Base-by-base conservation (phyloP, 768 basidiomycete species). In the Aureoboletus auriporus region DNA sequence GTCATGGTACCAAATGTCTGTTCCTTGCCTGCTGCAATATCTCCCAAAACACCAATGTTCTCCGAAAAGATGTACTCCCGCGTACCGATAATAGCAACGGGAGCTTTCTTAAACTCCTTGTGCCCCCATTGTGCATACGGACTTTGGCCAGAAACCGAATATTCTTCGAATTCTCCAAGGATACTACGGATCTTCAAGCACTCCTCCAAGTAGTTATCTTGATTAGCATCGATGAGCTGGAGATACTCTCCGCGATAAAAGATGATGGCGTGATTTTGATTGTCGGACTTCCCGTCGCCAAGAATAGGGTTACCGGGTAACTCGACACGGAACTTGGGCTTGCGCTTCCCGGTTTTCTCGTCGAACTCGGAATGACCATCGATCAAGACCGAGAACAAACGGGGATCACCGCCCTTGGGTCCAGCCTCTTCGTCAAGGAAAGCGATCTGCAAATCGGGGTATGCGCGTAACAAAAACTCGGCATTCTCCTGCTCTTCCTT, bases 51-150 rank as follows among this genome's bases (percentile, higher is more conserved):
- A 75, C 96, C 96, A 59, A 98, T 98, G 67, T 98, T 98, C 75
- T 98, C 96, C 44, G 96, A 98, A 75, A 99, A 99, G 64, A 99
- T 97, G 72, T 99, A 99, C 72, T 99, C 96, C 67, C 96, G 85
- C 6, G 96, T 96, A 61, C 96, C 96, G 54, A 99, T 82, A 65
- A 99, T 99, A 28, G 96, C 96, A 49, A 99, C 93, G 16, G 95
- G 96, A 23, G 86, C 73, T 63, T 84, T 90, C 51, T 73, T 75
- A 69, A 96, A 94, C 63, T 96, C 92, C 68, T 94, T 89, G 69
- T 93, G 90, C 16, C 89, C 90, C 86, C 90, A 93, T 63, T 91
- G 91, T 6, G 91, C 90, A 65, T 99, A 99, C 9, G 96, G 96
- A 62, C 88, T 93, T 74, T 95, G 90, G 57, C 83, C 86, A 6